Base-by-base conservation (phyloP, 2,329 filamentous ascomycete species). In the Chaetoscypha palmicola region DNA sequence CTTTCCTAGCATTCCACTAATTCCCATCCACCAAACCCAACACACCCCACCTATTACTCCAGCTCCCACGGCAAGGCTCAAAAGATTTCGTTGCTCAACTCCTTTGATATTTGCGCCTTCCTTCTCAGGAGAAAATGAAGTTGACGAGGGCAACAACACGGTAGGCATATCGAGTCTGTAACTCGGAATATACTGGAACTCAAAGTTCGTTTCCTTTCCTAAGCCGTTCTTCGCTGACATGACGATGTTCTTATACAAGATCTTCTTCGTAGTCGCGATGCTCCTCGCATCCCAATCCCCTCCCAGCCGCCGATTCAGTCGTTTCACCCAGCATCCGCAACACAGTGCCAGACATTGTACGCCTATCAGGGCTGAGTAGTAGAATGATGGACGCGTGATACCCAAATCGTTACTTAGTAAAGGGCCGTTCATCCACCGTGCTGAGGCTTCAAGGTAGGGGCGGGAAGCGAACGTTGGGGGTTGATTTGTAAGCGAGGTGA, bases 131-230 rank as follows among this genome's bases (percentile, higher is more conserved):
- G n/a, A n/a, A n/a, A n/a, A n/a, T n/a, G n/a, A n/a, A n/a, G n/a
- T n/a, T n/a, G n/a, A n/a, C n/a, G n/a, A n/a, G n/a, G n/a, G n/a
- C n/a, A n/a, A n/a, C 23, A 10, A 5, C 11, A 20, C 17, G 2
- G 17, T 14, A 8, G 32, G 22, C 2, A 62, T 70, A 11, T 64
- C 67, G 7, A 54, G 57, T 16, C 65, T 59, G 38, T 72, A 71
- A 51, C 74, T 66, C 0, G 83, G 82, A 8, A 83, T 67, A 57
- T 83, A 84, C 58, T 87, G 83, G 64, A 89, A 83, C 16, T 82
- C 76, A 57, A 88, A 89, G 7, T 66, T 68, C 1, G 74, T 77
- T 55, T 80, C 72, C 36, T 73, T 68, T 0, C 81, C 77, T 5
- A 90, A 67, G 0, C 80, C 83, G 43, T 53, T 39, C 0, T 70